phyloP scores from a whole-genome alignment of 305 asterid species.

The Rubia tinctorum region DNA sequence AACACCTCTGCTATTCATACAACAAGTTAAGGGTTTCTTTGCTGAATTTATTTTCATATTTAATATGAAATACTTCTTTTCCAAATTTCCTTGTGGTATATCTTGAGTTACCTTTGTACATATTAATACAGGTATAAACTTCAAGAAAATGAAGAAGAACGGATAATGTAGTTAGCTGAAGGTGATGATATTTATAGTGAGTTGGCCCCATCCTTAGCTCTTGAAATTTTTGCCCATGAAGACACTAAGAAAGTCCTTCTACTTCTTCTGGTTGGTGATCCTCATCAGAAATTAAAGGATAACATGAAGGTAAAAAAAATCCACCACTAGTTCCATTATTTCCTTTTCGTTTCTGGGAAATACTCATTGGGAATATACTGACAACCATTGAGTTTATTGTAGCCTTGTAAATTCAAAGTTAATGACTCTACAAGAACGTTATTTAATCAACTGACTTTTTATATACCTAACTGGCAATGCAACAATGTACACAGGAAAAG shows the following conservation, averaged over 20 bases:
- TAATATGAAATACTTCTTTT: no score
- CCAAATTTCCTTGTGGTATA: constrained; percentile 33
- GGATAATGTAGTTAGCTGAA: constrained; percentile 79
- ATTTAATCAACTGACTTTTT: constrained; percentile 72
- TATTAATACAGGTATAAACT: constrained; percentile 65
- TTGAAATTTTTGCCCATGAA: constrained; percentile 94
- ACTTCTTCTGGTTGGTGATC: constrained; percentile 98
- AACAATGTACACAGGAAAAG: constrained; percentile 92
- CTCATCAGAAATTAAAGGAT: constrained; percentile 91
- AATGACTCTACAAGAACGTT: constrained; percentile 64
- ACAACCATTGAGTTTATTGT: neutral
- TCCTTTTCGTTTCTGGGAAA: neutral
- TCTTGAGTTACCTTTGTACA: constrained; percentile 45
- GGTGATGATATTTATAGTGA: constrained; percentile 95
- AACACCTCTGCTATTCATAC: no score
- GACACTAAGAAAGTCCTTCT: constrained; percentile 96
- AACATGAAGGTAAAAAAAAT: constrained; percentile 85
- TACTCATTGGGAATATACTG: neutral
- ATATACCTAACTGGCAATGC: constrained; percentile 82
- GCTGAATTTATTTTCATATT: no score
- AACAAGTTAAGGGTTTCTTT: no score
- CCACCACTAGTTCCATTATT: constrained; percentile 4
- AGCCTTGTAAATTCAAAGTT: constrained; percentile 14
- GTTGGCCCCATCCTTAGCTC: constrained; percentile 85
- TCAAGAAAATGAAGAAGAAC: constrained; percentile 79